A percentile compares a stretch with the other conserved stretches of the same genome.
phyloP scores from a whole-genome alignment of 768 basidiomycete genomes.

The Stropharia rugosoannulata region DNA sequence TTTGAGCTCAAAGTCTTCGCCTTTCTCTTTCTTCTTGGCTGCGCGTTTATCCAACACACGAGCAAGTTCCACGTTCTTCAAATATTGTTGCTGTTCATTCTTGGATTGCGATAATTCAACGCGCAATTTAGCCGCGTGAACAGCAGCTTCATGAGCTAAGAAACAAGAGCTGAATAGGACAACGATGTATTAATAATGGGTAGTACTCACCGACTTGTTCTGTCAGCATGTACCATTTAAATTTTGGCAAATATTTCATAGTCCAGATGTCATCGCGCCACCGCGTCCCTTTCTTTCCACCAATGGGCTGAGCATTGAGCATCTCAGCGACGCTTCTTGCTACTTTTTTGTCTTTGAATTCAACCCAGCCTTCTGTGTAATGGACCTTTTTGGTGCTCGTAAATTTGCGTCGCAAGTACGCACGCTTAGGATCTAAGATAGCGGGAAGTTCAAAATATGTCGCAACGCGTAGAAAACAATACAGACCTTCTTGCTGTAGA shows the following conservation, averaged over 20 bases:
- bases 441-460: neutral
- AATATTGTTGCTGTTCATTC: conserved; percentile 88
- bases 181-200: neutral
- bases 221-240: conserved; percentile 98
- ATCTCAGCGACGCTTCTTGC: conserved; percentile 90
- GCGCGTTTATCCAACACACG: conserved; percentile 82
- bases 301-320: conserved; percentile 95
- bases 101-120: conserved; percentile 87
- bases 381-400: conserved; percentile 84
- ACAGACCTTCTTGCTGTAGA: conserved; percentile 86
- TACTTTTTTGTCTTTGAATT: conserved; percentile 92
- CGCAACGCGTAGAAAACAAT: neutral
- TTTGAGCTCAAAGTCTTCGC: conserved; percentile 47
- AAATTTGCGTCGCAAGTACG: conserved; percentile 78
- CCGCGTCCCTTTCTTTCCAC: conserved; percentile 85
- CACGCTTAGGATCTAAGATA: conserved; percentile 74
- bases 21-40: conserved; percentile 59
- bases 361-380: conserved; percentile 97
- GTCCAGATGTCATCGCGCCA: conserved; percentile 99
- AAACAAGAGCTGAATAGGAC: neutral
- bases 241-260: conserved; percentile 97
- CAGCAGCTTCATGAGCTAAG: conserved; percentile 88
- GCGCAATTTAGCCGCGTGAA: conserved; percentile 86
- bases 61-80: conserved; percentile 92
- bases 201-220: conserved; percentile 89